Percentiles rank a stretch among this genome's conserved stretches.
These are phyloP conservation scores for Penicillium concentricum DNA, from an alignment of 2,329 filamentous ascomycete species.

Conservation along the genomic window DNA sequence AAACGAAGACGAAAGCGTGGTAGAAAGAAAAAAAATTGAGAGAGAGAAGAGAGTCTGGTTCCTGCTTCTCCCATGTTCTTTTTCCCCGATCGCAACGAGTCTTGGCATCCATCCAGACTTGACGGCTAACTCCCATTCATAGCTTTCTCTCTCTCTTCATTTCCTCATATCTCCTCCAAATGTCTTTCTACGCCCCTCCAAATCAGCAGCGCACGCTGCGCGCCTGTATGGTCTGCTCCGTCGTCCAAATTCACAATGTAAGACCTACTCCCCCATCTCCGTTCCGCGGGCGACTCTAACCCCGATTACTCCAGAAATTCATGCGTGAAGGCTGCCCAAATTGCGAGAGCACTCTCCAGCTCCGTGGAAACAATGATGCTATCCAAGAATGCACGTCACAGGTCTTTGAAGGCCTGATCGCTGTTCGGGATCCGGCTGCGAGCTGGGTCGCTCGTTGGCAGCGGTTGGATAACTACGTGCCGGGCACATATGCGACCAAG, in stretches of 20 bases:
- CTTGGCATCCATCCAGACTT: conserved; percentile 36
- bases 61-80: conserved; percentile 23
- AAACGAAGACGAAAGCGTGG: conserved; percentile 2
- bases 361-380: conserved; percentile 73
- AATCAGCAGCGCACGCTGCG: conserved; percentile 81
- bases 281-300: background rate
- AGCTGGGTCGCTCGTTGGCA: conserved; percentile 99
- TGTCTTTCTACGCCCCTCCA: conserved; percentile 67
- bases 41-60: conserved; percentile 3
- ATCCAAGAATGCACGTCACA: conserved; percentile 93
- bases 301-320: conserved; percentile 64
- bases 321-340: conserved; percentile 87
- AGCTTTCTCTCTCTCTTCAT: conserved; percentile 6
- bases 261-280: conserved; percentile 28
- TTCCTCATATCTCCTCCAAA: conserved; percentile 15
- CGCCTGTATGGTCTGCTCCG: conserved; percentile 98
- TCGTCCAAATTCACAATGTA: conserved; percentile 80
- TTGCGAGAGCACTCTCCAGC: conserved; percentile 88
- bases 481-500: conserved; percentile 90
- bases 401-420: conserved; percentile 91
- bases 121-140: conserved; percentile 12
- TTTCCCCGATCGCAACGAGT: conserved; percentile 25
- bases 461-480: conserved; percentile 81
- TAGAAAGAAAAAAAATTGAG: conserved; percentile 5
- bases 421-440: conserved; percentile 73